A percentile compares a stretch with the other conserved stretches of the same genome.
Evolutionary conservation across 2,329 filamentous ascomycete genomes (phyloP).

Genomic region (Fusarium metavorans): DNA sequence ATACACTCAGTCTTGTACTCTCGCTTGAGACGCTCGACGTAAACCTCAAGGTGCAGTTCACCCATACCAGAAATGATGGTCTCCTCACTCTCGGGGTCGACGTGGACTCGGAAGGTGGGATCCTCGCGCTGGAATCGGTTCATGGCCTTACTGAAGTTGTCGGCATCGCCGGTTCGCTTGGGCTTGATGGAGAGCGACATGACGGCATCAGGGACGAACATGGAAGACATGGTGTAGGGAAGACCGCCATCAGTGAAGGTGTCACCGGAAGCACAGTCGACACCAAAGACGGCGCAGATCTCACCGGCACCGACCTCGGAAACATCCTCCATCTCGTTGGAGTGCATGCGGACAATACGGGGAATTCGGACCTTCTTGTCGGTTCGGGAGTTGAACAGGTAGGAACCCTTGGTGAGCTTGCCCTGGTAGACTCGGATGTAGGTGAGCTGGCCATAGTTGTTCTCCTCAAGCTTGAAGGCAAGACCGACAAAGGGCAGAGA

Average conservation of each 20-base stretch:
- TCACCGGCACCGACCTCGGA: conserved; percentile 93
- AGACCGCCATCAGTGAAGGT: conserved; percentile 96
- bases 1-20: conserved; percentile 97
- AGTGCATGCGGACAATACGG: conserved; percentile 99
- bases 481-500: conserved; percentile 93
- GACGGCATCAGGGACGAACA: conserved; percentile 98
- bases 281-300: conserved; percentile 97
- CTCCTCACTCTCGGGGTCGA: conserved; percentile 92
- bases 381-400: conserved; percentile 92
- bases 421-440: conserved; percentile 99
- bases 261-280: conserved; percentile 97
- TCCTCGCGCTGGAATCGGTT: conserved; percentile 98
- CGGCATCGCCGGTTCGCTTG: conserved; percentile 89
- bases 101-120: conserved; percentile 94
- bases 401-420: conserved; percentile 85
- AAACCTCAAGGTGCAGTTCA: conserved; percentile 95
- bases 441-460: conserved; percentile 97
- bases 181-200: conserved; percentile 98
- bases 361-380: conserved; percentile 98
- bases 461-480: conserved; percentile 99
- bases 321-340: conserved; percentile 99
- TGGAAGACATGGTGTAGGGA: conserved; percentile 95
- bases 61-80: conserved; percentile 99
- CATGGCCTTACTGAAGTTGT: conserved; percentile 98
- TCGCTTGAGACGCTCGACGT: conserved; percentile 94